phyloP scores from a whole-genome alignment of 305 asterid species.

The Rubia tinctorum region DNA sequence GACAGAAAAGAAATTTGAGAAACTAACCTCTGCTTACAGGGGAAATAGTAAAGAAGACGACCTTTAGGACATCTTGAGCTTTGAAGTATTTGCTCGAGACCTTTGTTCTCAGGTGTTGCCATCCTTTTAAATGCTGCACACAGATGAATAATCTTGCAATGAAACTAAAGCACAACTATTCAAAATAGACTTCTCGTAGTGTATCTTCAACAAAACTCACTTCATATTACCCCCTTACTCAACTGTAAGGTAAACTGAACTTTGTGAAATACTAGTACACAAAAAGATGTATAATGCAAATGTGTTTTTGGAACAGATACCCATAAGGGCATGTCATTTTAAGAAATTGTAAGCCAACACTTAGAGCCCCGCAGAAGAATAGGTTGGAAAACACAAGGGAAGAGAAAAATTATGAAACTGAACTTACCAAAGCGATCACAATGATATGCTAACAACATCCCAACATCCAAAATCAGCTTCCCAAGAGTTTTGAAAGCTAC shows the following conservation, averaged over 20 bases:
- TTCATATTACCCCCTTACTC: not conserved
- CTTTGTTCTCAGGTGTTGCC: slow-evolving; percentile 39
- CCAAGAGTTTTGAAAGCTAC: slow-evolving; percentile 87
- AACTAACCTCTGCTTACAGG: slow-evolving; percentile 49
- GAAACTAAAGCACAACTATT: not conserved
- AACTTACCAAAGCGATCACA: slow-evolving; percentile 77
- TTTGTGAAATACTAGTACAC: not conserved
- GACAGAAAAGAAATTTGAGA: slow-evolving; percentile 12
- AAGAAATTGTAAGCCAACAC: not conserved
- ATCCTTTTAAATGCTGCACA: slow-evolving; percentile 46
- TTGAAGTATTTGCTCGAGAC: slow-evolving; percentile 59
- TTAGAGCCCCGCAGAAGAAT: not conserved
- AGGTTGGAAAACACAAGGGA: not conserved
- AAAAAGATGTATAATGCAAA: not conserved
- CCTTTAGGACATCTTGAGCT: slow-evolving; percentile 95
- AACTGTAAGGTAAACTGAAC: not conserved
- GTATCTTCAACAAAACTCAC: not conserved
- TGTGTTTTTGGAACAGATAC: not conserved
- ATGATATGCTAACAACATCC: slow-evolving; percentile 81
- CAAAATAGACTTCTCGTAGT: not conserved
- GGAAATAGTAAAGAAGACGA: slow-evolving; percentile 86
- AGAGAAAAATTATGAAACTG: slow-evolving; percentile 5
- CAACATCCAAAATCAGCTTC: slow-evolving; percentile 86
- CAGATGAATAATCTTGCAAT: slow-evolving; percentile 4
- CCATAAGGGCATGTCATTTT: not conserved